A percentile compares a stretch with the other conserved stretches of the same genome.
Evolutionary conservation across 75 land plant genomes (phyloP).

Genomic region (Picea glauca): DNA sequence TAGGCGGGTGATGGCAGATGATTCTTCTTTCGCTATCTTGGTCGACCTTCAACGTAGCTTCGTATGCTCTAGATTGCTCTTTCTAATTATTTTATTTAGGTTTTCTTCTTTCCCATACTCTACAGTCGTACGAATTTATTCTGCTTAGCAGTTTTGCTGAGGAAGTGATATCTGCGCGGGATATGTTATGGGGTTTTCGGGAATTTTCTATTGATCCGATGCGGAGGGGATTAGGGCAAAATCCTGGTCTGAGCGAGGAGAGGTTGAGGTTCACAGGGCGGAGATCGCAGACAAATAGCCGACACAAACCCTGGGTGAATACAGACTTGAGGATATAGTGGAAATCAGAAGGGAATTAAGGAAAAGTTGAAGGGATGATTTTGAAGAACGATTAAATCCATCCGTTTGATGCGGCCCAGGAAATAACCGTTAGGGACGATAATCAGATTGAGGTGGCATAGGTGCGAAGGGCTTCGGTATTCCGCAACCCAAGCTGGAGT

Average conservation of each 20-base stretch:
- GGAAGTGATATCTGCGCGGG: not conserved
- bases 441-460: not conserved
- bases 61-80: not conserved
- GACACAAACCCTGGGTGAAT: too few relatives aligned
- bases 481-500: not conserved
- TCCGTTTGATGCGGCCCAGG: not conserved
- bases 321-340: too few relatives aligned
- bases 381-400: not conserved
- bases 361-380: too few relatives aligned
- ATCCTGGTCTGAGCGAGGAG: not conserved
- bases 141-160: not conserved
- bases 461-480: not conserved
- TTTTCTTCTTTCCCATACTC: not conserved
- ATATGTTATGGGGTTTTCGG: not conserved
- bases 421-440: not conserved
- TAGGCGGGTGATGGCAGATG: not conserved
- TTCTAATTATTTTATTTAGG: not conserved
- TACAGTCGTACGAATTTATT: not conserved
- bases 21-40: not conserved
- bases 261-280: not conserved
- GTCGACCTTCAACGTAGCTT: not conserved
- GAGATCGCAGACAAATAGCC: too few relatives aligned
- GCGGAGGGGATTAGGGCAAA: not conserved
- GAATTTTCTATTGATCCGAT: not conserved
- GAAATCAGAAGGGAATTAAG: too few relatives aligned